Base-by-base conservation (phyloP, 768 basidiomycete species). In the Boletus eberwhitei region DNA sequence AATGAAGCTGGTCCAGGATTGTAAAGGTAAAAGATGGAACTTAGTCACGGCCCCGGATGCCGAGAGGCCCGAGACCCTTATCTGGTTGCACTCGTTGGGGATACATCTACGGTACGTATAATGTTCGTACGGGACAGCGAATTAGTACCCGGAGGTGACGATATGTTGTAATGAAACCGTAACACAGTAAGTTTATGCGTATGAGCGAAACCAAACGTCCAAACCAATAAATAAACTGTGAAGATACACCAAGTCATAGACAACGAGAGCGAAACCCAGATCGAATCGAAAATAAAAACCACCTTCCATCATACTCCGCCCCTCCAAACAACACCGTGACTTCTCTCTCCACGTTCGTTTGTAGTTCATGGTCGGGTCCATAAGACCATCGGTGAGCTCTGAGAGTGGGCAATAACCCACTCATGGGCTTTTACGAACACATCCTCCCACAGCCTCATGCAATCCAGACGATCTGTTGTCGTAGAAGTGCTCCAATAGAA, bases 381-480 rank as follows among this genome's bases (percentile, higher is more conserved):
- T 3, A 26, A 26, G 35, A 22, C 31, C 35, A 5, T 45, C 19
- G 6, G 31, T 8, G 13, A 39, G 17, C 11, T 26, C 22, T 3
- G 42, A 45, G 50, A 26, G 14, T 35, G 21, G 1, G 34, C 21
- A 37, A 16, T 34, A 9, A 36, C 31, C 26, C 60, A 38, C 35
- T 48, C 44, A 14, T 44, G 44, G 1, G 62, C 55, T n/a, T 58
- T 61, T 8, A 64, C 53, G 17, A 61, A 64, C 35, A 63, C 62
- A 9, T 61, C 59, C 19, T 61, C 53, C 62, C 62, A 63, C 16
- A 63, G 39, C 36, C 36, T 49, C 9, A 22, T 61, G 12, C 54
- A 56, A 41, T 60, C 62, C 48, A 52, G 8, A 26, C 55, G 62
- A 11, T 51, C 44, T 17, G 41, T 5, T 55, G 64, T 58, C 31